Evolutionary conservation across 2,329 filamentous ascomycete species (phyloP).

Genomic region (Fusarium mangiferae): DNA sequence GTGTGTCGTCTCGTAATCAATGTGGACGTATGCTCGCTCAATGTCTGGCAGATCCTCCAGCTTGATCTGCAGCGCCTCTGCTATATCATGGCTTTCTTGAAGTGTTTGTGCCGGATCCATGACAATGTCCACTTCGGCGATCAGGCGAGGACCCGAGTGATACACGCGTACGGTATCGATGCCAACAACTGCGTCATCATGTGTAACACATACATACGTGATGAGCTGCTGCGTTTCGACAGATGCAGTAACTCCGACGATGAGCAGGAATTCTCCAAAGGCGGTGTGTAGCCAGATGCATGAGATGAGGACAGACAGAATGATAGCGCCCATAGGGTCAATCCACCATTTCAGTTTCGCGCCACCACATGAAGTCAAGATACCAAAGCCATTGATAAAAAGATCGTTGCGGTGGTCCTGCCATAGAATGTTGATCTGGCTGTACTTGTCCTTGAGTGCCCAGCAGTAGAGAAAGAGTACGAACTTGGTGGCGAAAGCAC

Average conservation of each 20-base stretch:
- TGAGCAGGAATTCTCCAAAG: slow-evolving; percentile 86
- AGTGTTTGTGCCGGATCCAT: slow-evolving; percentile 83
- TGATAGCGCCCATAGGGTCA: slow-evolving; percentile 89
- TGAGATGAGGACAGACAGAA: slow-evolving; percentile 82
- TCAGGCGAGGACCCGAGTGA: slow-evolving; percentile 86
- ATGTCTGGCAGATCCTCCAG: slow-evolving; percentile 91
- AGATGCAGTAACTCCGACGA: slow-evolving; percentile 89
- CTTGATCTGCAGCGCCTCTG: slow-evolving; percentile 93
- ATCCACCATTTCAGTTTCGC: slow-evolving; percentile 93
- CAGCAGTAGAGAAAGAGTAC: slow-evolving; percentile 90
- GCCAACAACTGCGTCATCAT: slow-evolving; percentile 80
- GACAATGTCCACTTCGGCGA: slow-evolving; percentile 96
- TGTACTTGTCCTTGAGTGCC: slow-evolving; percentile 89
- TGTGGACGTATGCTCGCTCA: slow-evolving; percentile 94
- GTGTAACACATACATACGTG: slow-evolving; percentile 91
- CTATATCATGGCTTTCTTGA: slow-evolving; percentile 87
- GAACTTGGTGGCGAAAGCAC: slow-evolving; percentile 89
- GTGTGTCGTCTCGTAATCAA: slow-evolving; percentile 96
- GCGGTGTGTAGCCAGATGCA: slow-evolving; percentile 86
- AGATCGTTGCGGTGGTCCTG: slow-evolving; percentile 97
- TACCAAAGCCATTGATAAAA: slow-evolving; percentile 94
- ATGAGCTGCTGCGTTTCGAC: slow-evolving; percentile 91
- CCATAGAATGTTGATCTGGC: slow-evolving; percentile 91
- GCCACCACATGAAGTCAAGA: slow-evolving; percentile 91
- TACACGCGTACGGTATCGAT: slow-evolving; percentile 97